Evolutionary conservation across 331 rosid species (phyloP).

Genomic region (Pyrus hybrid): DNA sequence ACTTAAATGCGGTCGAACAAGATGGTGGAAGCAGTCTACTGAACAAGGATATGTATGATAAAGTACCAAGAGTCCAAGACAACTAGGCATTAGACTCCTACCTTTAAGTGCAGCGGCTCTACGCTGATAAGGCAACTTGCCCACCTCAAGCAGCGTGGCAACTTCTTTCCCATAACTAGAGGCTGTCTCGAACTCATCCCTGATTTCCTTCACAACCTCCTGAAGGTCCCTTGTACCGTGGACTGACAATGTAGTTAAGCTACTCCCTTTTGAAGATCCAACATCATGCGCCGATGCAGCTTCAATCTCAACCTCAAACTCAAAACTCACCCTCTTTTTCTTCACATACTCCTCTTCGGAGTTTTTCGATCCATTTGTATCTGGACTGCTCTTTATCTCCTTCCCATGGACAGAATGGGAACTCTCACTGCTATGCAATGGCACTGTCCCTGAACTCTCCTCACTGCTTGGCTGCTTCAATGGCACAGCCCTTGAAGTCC

Average conservation of each 20-base stretch:
- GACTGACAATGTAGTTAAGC: constrained; percentile 57
- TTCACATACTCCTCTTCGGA: constrained; percentile 33
- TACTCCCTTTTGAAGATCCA: constrained; percentile 77
- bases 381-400: constrained; percentile 61
- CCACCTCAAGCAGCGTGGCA: constrained; percentile 82
- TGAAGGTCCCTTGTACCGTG: constrained; percentile 66
- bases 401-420: constrained; percentile 39
- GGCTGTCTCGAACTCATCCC: constrained; percentile 79
- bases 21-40: not conserved
- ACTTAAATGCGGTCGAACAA: not conserved
- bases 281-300: constrained; percentile 37
- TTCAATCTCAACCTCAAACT: constrained; percentile 55
- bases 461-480: constrained; percentile 18
- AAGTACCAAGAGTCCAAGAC: not conserved
- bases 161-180: constrained; percentile 81
- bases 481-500: constrained; percentile 56
- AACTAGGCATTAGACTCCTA: constrained; percentile 11
- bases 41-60: not conserved
- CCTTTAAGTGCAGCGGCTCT: constrained; percentile 61
- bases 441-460: constrained; percentile 8
- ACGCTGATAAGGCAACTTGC: constrained; percentile 71
- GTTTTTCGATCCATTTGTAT: constrained; percentile 33
- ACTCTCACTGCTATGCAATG: constrained; percentile 23
- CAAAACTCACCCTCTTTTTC: constrained; percentile 86
- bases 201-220: constrained; percentile 84